Evolutionary conservation across 306 rosid species (phyloP).

Genomic region (Senna tora): DNA sequence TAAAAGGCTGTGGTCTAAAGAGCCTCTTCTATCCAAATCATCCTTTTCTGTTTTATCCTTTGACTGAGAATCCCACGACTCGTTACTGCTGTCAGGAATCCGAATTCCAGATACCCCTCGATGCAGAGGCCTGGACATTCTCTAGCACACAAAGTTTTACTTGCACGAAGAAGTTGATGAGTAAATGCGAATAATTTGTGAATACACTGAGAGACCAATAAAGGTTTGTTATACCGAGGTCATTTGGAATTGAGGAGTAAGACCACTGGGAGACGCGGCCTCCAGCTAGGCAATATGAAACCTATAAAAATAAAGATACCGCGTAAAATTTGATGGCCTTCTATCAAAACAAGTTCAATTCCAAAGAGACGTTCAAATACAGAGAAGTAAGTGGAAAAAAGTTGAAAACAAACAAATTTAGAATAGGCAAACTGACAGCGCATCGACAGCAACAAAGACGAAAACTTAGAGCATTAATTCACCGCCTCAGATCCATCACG

Average conservation of each 20-base stretch:
- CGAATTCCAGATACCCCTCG: slow-evolving; percentile 76
- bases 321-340: slow-evolving; percentile 33
- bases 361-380: slow-evolving; percentile 9
- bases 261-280: slow-evolving; percentile 19
- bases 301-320: slow-evolving; percentile 30
- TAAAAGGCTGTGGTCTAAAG: slow-evolving; percentile 63
- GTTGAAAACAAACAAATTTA: slow-evolving; percentile 5
- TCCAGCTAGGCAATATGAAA: slow-evolving; percentile 36
- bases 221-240: slow-evolving; percentile 32
- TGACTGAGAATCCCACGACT: slow-evolving; percentile 75
- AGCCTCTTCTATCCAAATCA: slow-evolving; percentile 75
- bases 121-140: slow-evolving; percentile 89
- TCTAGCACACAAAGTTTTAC: slow-evolving; percentile 34
- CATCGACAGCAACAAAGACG: slow-evolving; percentile 40
- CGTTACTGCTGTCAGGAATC: slow-evolving; percentile 60
- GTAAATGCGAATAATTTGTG: not conserved
- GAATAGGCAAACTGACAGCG: not conserved
- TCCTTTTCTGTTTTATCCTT: slow-evolving; percentile 84
- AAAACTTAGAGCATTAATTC: slow-evolving; percentile 39
- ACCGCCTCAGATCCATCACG: slow-evolving; percentile 47
- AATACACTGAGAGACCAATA: slow-evolving; percentile 33
- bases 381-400: slow-evolving; percentile 3
- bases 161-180: slow-evolving; percentile 38
- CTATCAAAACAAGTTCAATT: not conserved
- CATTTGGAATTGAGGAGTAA: slow-evolving; percentile 4